These are phyloP conservation scores for Botrytis porri DNA, from an alignment of 2,329 filamentous ascomycete genomes.

Conservation along the genomic window DNA sequence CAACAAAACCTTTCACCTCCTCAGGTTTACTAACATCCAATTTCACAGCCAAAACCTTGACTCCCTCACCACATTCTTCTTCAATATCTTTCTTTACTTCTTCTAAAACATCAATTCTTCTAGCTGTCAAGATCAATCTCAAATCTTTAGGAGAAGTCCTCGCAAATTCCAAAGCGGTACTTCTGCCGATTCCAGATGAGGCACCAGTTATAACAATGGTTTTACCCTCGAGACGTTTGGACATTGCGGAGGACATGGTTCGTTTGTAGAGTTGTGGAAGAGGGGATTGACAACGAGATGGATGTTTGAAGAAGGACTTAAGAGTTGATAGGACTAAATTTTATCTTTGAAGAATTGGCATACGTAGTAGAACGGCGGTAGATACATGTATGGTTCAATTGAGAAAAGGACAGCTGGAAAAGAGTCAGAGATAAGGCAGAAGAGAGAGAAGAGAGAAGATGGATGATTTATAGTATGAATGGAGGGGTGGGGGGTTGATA, in stretches of 20 bases:
- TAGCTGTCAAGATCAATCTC: slow-evolving; percentile 84
- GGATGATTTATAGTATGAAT: not conserved
- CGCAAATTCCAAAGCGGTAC: slow-evolving; percentile 87
- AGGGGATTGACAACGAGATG: not conserved
- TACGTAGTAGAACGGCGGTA: not conserved
- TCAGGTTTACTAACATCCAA: slow-evolving; percentile 82
- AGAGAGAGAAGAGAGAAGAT: too few relatives aligned
- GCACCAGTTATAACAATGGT: slow-evolving; percentile 90
- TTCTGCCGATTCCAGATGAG: slow-evolving; percentile 84
- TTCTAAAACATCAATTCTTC: slow-evolving; percentile 74
- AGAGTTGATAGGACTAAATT: not conserved
- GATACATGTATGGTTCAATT: not conserved
- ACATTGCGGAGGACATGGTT: slow-evolving; percentile 65
- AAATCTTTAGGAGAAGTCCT: slow-evolving; percentile 75
- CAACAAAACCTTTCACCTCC: slow-evolving; percentile 71
- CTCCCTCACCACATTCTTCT: slow-evolving; percentile 71
- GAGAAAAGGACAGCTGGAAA: not conserved
- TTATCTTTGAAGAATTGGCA: not conserved
- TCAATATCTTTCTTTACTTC: slow-evolving; percentile 74
- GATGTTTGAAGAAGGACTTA: slow-evolving; percentile 1
- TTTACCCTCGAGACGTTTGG: slow-evolving; percentile 86
- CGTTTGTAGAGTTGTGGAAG: slow-evolving; percentile 28
- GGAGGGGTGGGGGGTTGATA: slow-evolving; percentile 14
- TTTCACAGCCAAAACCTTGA: slow-evolving; percentile 78
- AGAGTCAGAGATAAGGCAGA: not conserved